Evolutionary conservation across 345 rosid genomes (phyloP).

Genomic region (Orychophragmus violaceus): DNA sequence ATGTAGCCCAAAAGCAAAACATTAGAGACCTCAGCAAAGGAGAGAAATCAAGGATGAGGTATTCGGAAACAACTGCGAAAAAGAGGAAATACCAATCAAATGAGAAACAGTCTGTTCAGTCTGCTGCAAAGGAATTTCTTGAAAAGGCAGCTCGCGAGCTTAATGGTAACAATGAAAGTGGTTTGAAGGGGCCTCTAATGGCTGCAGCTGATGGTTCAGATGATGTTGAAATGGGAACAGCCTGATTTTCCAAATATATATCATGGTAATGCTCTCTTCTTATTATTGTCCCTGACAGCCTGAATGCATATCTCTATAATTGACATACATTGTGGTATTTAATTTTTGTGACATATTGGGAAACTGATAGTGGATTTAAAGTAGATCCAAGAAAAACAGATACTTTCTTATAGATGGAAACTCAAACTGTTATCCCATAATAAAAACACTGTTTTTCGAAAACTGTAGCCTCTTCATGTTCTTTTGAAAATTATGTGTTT

Average conservation of each 20-base stretch:
- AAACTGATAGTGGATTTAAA: not conserved
- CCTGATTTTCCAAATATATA: constrained; percentile 16
- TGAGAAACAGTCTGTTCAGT: constrained; percentile 51
- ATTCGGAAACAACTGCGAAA: constrained; percentile 37
- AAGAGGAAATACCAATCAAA: constrained; percentile 74
- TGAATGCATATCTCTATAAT: not conserved
- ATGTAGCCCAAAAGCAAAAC: constrained; percentile 62
- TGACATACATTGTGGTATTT: not conserved
- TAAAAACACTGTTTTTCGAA: not conserved
- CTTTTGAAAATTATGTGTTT: not conserved
- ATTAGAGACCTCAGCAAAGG: constrained; percentile 67
- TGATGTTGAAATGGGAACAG: constrained; percentile 23
- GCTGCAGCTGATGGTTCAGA: constrained; percentile 43
- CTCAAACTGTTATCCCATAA: not conserved
- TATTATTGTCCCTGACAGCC: not conserved
- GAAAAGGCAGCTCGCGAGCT: constrained; percentile 87
- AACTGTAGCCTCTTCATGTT: not conserved
- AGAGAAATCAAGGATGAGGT: constrained; percentile 47
- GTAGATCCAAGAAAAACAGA: not conserved
- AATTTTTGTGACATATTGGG: not conserved
- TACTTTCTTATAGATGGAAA: not conserved
- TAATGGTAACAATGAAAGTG: constrained; percentile 48
- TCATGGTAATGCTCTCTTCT: constrained; percentile 24
- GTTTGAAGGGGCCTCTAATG: constrained; percentile 65
- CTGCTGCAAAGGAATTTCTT: constrained; percentile 81